phyloP scores from a whole-genome alignment of 106 monocot species.

The Vanilla planifolia region DNA sequence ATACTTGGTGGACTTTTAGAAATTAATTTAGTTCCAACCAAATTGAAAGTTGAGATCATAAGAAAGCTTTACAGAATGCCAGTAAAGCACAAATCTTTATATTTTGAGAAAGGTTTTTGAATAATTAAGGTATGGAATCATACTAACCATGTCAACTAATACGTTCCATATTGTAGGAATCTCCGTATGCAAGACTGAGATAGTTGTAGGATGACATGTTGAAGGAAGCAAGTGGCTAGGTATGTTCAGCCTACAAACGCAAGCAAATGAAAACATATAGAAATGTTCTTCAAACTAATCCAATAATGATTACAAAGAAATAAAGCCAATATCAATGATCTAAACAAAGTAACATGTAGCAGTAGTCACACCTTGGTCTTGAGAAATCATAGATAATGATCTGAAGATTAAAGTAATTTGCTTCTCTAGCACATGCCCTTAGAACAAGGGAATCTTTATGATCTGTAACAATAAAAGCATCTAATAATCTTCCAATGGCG shows the following conservation, averaged over 20 bases:
- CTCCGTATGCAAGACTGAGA: slow-evolving; percentile 75
- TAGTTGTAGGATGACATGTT: slow-evolving; percentile 73
- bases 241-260: slow-evolving; percentile 58
- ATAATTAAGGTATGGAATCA: background rate
- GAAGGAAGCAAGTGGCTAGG: slow-evolving; percentile 65
- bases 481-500: slow-evolving; percentile 71
- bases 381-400: slow-evolving; percentile 96
- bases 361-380: slow-evolving; percentile 46
- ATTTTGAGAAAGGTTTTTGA: background rate
- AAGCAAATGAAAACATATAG: background rate
- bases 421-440: slow-evolving; percentile 81
- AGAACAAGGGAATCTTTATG: slow-evolving; percentile 79
- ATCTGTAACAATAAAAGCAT: slow-evolving; percentile 94
- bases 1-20: no score
- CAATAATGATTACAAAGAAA: background rate
- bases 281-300: background rate
- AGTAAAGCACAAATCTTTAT: background rate
- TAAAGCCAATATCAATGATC: background rate
- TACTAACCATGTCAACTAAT: slow-evolving; percentile 87
- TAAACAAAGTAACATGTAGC: background rate
- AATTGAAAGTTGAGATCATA: no score
- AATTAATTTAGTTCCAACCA: no score
- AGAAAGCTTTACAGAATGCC: background rate
- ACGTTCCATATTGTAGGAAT: slow-evolving; percentile 78
- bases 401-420: slow-evolving; percentile 68